Percentiles rank a stretch among this genome's conserved stretches.
These are phyloP conservation scores for Akanthomyces dipterigenus DNA, from an alignment of 2,329 filamentous ascomycete species.

Conservation along the genomic window DNA sequence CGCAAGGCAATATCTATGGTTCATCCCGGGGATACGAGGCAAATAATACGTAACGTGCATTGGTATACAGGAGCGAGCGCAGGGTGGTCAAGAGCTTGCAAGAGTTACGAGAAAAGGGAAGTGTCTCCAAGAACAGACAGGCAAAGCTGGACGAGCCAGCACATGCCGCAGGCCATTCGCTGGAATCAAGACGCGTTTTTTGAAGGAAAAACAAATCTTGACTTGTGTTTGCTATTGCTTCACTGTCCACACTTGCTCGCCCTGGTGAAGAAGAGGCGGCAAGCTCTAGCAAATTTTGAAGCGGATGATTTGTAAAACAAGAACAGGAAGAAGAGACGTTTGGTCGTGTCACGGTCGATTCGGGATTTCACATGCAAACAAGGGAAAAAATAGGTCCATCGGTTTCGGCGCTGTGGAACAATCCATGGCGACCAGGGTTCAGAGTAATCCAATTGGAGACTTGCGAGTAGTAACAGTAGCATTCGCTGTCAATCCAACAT, in stretches of 20 bases:
- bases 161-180: conserved; percentile 24
- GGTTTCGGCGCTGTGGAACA: no score
- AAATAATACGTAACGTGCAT: conserved; percentile 16
- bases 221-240: conserved; percentile 50
- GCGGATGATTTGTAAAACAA: conserved; percentile 25
- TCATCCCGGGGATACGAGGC: conserved; percentile 2
- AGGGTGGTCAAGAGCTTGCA: background rate
- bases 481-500: background rate
- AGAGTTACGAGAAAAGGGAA: background rate
- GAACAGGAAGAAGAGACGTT: background rate
- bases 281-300: conserved; percentile 63
- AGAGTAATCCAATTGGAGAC: background rate
- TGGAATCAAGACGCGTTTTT: conserved; percentile 21
- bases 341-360: background rate
- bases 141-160: conserved; percentile 18
- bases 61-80: background rate
- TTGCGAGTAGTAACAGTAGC: background rate
- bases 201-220: conserved; percentile 15
- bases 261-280: conserved; percentile 46
- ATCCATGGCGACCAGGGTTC: no score
- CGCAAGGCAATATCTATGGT: conserved; percentile 5
- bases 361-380: background rate
- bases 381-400: background rate
- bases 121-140: conserved; percentile 33
- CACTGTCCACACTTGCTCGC: conserved; percentile 63